Percentiles rank a stretch among this genome's conserved stretches.
Conservation (phyloP, 2,329 filamentous ascomycete genomes). For the Cryphonectria parasitica region DNA sequence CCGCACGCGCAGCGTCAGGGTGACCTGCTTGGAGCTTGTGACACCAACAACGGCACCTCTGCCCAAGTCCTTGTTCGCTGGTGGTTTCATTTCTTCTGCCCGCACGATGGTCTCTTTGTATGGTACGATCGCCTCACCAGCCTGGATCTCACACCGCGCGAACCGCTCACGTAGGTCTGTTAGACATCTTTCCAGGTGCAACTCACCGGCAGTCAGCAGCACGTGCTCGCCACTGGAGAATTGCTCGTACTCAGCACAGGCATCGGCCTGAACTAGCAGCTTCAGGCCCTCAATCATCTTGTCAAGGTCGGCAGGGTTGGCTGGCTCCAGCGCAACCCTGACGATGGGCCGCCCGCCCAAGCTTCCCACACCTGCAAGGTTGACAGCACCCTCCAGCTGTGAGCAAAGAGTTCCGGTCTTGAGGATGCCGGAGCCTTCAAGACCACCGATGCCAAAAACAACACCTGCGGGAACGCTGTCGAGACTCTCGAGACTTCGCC, state of each 20-base stretch:
- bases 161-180: conserved; percentile 93
- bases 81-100: conserved; percentile 88
- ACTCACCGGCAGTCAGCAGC: conserved; percentile 87
- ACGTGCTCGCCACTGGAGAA: conserved; percentile 94
- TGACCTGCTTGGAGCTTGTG: conserved; percentile 86
- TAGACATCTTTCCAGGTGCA: conserved; percentile 91
- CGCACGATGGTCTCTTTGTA: conserved; percentile 91
- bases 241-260: conserved; percentile 94
- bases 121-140: conserved; percentile 90
- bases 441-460: conserved; percentile 90
- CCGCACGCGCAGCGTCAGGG: conserved; percentile 73
- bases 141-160: conserved; percentile 91
- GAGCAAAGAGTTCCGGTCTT: conserved; percentile 96
- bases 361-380: conserved; percentile 80
- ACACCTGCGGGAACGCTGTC: conserved; percentile 88
- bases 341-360: conserved; percentile 89
- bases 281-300: conserved; percentile 92
- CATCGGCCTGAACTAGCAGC: conserved; percentile 90
- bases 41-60: conserved; percentile 76
- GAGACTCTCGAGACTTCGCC: conserved; percentile 81
- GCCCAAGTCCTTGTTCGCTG: conserved; percentile 82
- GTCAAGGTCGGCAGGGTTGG: conserved; percentile 85
- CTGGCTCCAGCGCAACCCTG: conserved; percentile 91
- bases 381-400: conserved; percentile 81
- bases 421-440: conserved; percentile 84